Percentiles rank a stretch among this genome's conserved stretches.
These are phyloP conservation scores for Lignosus rhinocerotis DNA, from an alignment of 1,284 basidiomycete genomes.

Conservation along the genomic window DNA sequence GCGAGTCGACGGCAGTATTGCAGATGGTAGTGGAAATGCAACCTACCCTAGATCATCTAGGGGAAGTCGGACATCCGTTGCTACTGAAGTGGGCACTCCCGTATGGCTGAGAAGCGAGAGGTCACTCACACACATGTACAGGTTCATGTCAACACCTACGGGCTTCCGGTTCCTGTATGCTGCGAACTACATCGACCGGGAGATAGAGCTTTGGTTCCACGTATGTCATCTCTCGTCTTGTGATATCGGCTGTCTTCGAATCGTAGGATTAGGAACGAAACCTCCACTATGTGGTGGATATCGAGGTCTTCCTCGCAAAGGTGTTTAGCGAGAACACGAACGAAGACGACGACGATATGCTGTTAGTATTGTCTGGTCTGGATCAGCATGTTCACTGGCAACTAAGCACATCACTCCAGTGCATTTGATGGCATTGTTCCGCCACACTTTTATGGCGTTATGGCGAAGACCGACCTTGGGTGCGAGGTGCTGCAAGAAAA, in stretches of 20 bases:
- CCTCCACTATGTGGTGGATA: conserved; percentile 81
- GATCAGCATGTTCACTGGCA: too few relatives aligned
- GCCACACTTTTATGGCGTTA: conserved; percentile 96
- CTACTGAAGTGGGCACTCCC: conserved; percentile 76
- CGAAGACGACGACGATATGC: conserved; percentile 66
- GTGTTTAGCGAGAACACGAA: conserved; percentile 62
- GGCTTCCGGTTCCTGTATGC: conserved; percentile 93
- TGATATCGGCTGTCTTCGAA: background rate
- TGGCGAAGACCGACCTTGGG: conserved; percentile 94
- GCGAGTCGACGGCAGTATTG: conserved; percentile 80
- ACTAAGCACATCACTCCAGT: conserved; percentile 34
- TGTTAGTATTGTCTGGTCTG: conserved; percentile 39
- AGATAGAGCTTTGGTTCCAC: conserved; percentile 96
- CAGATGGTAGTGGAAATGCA: conserved; percentile 93
- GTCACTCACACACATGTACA: conserved; percentile 34
- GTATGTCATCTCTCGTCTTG: conserved; percentile 44
- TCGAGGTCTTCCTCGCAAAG: conserved; percentile 83
- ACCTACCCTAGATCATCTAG: conserved; percentile 93
- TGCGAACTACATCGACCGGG: conserved; percentile 89
- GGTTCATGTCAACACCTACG: conserved; percentile 92
- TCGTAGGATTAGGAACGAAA: conserved; percentile 72
- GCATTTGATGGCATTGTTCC: conserved; percentile 89
- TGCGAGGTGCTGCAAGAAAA: conserved; percentile 89
- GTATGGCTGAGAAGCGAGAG: background rate
- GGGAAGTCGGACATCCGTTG: conserved; percentile 88